Evolutionary conservation across 139 green algal genomes (phyloP).

Genomic region (Chlamydomonas asymmetrica): DNA sequence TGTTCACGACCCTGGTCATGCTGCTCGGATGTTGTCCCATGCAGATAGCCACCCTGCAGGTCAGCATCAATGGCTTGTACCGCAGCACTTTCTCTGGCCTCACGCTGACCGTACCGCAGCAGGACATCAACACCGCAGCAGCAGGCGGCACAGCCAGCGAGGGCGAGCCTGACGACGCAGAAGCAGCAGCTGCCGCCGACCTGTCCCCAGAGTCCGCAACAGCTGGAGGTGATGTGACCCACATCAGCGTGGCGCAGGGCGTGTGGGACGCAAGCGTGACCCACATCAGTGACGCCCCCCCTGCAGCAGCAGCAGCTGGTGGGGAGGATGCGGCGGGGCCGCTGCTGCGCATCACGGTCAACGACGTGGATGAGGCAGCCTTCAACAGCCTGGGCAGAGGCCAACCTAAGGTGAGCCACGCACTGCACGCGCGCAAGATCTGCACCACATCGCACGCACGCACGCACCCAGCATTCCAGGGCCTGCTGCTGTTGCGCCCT

Average conservation of each 20-base stretch:
- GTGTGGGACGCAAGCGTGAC: conserved; percentile 3
- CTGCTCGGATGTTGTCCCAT: not conserved
- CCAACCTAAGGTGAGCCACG: too few relatives aligned
- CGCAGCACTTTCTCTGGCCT: conserved; percentile 40
- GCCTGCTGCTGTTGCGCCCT: too few relatives aligned
- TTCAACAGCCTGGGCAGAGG: too few relatives aligned
- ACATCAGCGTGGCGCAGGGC: conserved; percentile 3
- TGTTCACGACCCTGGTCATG: not conserved
- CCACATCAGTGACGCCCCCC: too few relatives aligned
- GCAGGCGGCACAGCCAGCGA: too few relatives aligned
- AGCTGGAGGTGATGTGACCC: conserved; percentile 14
- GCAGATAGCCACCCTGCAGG: conserved; percentile 41
- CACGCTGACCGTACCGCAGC: conserved; percentile 10
- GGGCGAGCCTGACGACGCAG: not conserved
- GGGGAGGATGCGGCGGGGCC: too few relatives aligned
- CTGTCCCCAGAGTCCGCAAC: conserved; percentile 9
- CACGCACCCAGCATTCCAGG: too few relatives aligned
- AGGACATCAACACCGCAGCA: too few relatives aligned
- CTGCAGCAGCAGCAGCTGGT: conserved; percentile 36
- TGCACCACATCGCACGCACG: too few relatives aligned
- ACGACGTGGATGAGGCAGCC: too few relatives aligned
- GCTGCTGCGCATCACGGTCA: too few relatives aligned
- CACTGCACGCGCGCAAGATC: too few relatives aligned
- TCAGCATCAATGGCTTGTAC: conserved; percentile 58
- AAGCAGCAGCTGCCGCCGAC: not conserved